phyloP scores from a whole-genome alignment of 495 filamentous ascomycete genomes.

The Podospora tetraspora region DNA sequence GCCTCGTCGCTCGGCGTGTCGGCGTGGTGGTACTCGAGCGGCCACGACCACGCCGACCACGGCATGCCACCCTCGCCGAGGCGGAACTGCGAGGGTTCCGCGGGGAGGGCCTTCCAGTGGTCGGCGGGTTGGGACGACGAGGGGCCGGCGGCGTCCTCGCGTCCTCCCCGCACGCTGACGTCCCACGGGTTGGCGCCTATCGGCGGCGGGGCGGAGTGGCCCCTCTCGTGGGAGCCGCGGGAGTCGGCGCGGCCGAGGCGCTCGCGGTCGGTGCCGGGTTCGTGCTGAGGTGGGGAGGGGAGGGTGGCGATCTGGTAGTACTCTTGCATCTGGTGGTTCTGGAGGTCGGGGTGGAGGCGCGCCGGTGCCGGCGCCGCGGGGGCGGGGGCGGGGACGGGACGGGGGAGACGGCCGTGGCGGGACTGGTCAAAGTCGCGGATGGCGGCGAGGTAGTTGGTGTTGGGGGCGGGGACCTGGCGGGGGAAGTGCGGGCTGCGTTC shows the following conservation, averaged over 20 bases:
- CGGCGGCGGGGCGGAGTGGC: slow-evolving; percentile 41
- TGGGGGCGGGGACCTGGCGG: slow-evolving; percentile 39
- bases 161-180: slow-evolving; percentile 16
- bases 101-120: slow-evolving; percentile 36
- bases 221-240: slow-evolving; percentile 33
- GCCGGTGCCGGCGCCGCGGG: slow-evolving; percentile 6
- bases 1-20: slow-evolving; percentile 2
- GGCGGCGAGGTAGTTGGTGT: slow-evolving; percentile 38
- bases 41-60: slow-evolving; percentile 40
- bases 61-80: slow-evolving; percentile 42
- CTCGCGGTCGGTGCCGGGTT: slow-evolving; percentile 19
- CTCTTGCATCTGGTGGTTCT: slow-evolving; percentile 30
- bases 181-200: slow-evolving; percentile 43
- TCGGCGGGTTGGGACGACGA: slow-evolving; percentile 10
- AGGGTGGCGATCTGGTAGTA: slow-evolving; percentile 23
- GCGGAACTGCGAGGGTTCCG: slow-evolving; percentile 37
- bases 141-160: too few relatives aligned
- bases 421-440: slow-evolving; percentile 28
- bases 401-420: slow-evolving; percentile 17
- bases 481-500: slow-evolving; percentile 36
- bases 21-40: slow-evolving; percentile 25
- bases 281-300: slow-evolving; percentile 12
- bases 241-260: slow-evolving; percentile 28
- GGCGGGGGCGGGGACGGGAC: not conserved
- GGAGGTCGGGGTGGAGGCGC: slow-evolving; percentile 1